Evolutionary conservation across 768 basidiomycete genomes (phyloP), one percentile per base, ranked within the genome.

Genomic region (Tricholoma matsutake): DNA sequence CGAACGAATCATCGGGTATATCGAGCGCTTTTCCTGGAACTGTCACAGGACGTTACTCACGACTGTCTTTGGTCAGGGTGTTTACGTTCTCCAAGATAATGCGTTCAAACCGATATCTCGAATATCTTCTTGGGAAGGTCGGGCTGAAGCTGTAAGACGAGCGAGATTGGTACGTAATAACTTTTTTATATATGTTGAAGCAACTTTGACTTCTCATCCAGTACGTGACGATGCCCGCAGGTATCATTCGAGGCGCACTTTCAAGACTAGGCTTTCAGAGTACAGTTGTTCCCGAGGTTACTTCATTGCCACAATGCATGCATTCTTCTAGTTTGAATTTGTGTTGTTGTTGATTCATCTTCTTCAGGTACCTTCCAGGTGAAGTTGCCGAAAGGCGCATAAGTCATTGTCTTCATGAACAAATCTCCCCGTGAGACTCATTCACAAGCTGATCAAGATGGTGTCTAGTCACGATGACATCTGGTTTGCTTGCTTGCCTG

Each of bases 1-100:
- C 85, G 95, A 49, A 98, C 95, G 14, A 98, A 98, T 71, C 96
- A 96, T 72, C 81, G 95, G 54, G 94, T 94, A 18, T 32, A 25
- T 25, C 1, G 22, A 16, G 29, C 51, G 69, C 41, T 86, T 76
- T 22, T 16, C 41, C 16, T 61, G n/a, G 2, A 29, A 6, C 29
- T 20, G n/a, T 57, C 1, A 31, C 28, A 31, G 22, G 14, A 25
- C 41, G 20, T 20, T 14, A 49, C 47, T 3, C 47, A 49, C 52
- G 60, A 47, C 35, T 6, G 16, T 2, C 7, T 28, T 55, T 13
- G 20, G 8, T 37, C 55, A 96, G 94, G 95, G 95, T 4, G 87
- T 96, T 14, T 97, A 95, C 63, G 96, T 97, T 3, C 80, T 98
- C 1, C 94, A 96, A 73, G 95, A 97, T 65, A 93, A 94, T 66